Evolutionary conservation across 208 protist species (phyloP).

Genomic region (Trypanosoma conorhini): DNA sequence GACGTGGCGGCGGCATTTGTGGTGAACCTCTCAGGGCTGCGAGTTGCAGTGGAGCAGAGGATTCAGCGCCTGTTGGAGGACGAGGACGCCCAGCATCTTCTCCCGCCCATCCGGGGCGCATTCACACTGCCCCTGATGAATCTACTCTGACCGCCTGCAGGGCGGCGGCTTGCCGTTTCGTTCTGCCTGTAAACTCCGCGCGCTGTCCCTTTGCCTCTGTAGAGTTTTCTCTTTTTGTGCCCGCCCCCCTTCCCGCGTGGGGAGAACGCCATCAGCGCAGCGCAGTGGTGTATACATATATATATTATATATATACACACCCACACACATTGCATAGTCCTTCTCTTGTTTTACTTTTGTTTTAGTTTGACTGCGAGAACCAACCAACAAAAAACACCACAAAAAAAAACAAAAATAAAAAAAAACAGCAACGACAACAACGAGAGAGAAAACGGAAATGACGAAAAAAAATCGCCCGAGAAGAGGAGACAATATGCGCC

Average conservation of each 20-base stretch:
- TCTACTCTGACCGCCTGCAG: constrained; percentile 35
- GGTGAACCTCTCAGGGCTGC: constrained; percentile 62
- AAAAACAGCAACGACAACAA: no score
- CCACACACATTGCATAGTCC: no score
- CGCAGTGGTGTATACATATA: not conserved
- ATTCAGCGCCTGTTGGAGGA: constrained; percentile 56
- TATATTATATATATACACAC: no score
- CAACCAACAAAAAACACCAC: no score
- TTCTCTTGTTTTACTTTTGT: no score
- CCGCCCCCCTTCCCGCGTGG: constrained; percentile 10
- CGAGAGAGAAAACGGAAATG: no score
- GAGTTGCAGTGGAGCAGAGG: constrained; percentile 46
- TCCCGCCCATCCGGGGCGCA: constrained; percentile 44
- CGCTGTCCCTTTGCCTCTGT: constrained; percentile 9
- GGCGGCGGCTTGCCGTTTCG: not conserved
- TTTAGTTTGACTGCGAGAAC: no score
- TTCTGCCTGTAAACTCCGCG: constrained; percentile 24
- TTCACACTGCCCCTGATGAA: constrained; percentile 68
- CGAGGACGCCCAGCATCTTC: constrained; percentile 44
- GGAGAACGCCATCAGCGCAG: not conserved
- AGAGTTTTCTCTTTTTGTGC: constrained; percentile 19
- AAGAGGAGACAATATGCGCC: not conserved
- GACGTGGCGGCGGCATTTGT: constrained; percentile 77
- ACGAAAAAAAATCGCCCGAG: no score
- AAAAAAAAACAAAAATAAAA: no score